Percentiles rank a stretch among this genome's conserved stretches.
These are phyloP conservation scores for Pythium scleroteichum DNA, from an alignment of 352 stramenopile genomes.

Conservation along the genomic window DNA sequence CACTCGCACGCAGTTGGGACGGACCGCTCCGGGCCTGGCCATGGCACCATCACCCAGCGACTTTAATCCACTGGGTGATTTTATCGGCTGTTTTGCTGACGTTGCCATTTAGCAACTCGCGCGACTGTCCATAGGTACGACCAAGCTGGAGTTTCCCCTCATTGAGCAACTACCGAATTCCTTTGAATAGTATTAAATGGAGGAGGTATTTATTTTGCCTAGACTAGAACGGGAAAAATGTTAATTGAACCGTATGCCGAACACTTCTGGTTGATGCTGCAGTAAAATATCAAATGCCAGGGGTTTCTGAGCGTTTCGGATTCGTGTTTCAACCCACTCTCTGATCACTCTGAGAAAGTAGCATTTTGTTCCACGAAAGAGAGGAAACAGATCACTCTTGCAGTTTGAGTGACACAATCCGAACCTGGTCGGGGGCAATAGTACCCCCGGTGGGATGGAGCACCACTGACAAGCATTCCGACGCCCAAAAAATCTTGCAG, in stretches of 20 bases:
- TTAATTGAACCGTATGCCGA: no score
- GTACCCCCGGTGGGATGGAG: background rate
- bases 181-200: background rate
- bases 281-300: background rate
- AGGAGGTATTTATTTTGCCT: background rate
- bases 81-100: slow-evolving; percentile 11
- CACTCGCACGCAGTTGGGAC: slow-evolving; percentile 3
- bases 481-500: background rate
- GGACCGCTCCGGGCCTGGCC: slow-evolving; percentile 5
- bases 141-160: background rate
- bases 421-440: background rate
- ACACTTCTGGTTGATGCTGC: no score
- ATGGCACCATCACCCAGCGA: slow-evolving; percentile 9
- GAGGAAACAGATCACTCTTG: background rate
- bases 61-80: slow-evolving; percentile 21
- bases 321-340: background rate
- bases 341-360: background rate
- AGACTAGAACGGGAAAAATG: no score
- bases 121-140: background rate
- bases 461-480: slow-evolving; percentile 9
- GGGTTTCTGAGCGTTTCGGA: background rate
- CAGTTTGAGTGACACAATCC: background rate
- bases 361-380: background rate
- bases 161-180: no score
- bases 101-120: slow-evolving; percentile 20